Base-by-base conservation (phyloP, 108 stramenopile species). In the Skeletonema costatum region DNA sequence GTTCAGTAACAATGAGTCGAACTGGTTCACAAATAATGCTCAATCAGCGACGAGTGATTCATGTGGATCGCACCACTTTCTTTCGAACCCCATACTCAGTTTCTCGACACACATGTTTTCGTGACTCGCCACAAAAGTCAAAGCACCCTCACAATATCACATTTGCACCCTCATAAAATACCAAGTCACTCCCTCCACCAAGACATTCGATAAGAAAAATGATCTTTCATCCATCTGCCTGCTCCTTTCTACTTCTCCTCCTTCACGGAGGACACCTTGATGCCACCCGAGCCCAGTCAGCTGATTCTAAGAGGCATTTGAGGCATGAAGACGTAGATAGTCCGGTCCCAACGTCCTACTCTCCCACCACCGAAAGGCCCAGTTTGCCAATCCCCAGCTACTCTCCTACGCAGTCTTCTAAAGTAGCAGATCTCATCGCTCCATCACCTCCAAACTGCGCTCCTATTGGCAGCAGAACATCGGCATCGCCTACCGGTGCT, bases 381-480 rank as follows among this genome's bases (percentile, higher is more conserved):
- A 56, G 21, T 56, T 56, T 56, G 53, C 53, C 53, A 9, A 56
- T 56, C 25, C 53, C 53, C 19, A 56, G 53, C 53, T 56, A 56
- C 53, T 25, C 19, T 56, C 53, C 53, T 21, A 56, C 53, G 4
- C 25, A 21, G 6, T 29, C 53, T 10, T 25, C 10, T 29, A 11
- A 56, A 25, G 53, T 25, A 25, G 25, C 25, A 25, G 53, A 25
- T 25, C 25, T 56, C 25, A 25, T 56, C 17, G 53, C 53, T 56
- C 53, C 53, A 19, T 56, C 53, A 56, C 53, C 53, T 6, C 50
- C 50, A 11, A 64, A 64, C 63, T 64, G 63, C 32, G 30, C 33
- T 64, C 63, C 63, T 39, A 64, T 64, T 21, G 63, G 63, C 2
- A 64, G 63, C 63, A 64, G 63, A 29, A 25, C 53, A 56, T 29